phyloP scores from a whole-genome alignment of 164 flowering plant genomes.

The Aristolochia contorta region DNA sequence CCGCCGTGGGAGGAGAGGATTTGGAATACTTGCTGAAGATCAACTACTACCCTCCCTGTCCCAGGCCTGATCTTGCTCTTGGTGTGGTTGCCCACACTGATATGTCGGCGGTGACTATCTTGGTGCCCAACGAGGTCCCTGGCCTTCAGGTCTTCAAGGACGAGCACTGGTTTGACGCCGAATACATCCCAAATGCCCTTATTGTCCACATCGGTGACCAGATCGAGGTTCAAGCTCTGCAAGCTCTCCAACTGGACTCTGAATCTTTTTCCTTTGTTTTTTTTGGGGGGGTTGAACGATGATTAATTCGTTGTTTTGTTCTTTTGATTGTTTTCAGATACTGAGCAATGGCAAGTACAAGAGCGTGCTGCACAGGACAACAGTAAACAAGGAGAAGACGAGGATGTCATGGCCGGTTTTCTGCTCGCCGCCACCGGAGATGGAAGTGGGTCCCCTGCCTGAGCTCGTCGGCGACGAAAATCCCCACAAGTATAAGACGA shows the following conservation, averaged over 20 bases:
- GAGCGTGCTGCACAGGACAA: constrained; percentile 40
- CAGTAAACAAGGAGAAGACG: constrained; percentile 44
- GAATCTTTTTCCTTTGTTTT: no score
- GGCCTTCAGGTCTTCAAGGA: constrained; percentile 37
- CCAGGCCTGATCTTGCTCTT: constrained; percentile 36
- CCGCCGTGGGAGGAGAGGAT: constrained; percentile 26
- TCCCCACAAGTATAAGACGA: constrained; percentile 54
- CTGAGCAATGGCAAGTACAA: constrained; percentile 54
- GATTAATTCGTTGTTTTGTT: no score
- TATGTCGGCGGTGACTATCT: constrained; percentile 22
- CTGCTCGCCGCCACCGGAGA: constrained; percentile 42
- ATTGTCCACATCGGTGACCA: constrained; percentile 35
- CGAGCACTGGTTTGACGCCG: constrained; percentile 23
- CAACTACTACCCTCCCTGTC: constrained; percentile 37
- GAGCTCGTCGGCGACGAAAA: constrained; percentile 39
- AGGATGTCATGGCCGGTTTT: constrained; percentile 72
- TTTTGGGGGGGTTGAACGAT: no score
- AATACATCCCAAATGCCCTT: constrained; percentile 30
- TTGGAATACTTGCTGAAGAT: constrained; percentile 22
- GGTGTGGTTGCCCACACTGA: constrained; percentile 40
- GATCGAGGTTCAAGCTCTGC: constrained; percentile 17
- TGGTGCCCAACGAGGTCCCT: constrained; percentile 32
- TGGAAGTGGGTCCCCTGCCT: constrained; percentile 50
- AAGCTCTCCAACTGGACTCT: neutral
- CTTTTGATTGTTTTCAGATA: constrained; percentile 19